Percentiles rank a stretch among this genome's conserved stretches.
Evolutionary conservation across 805 yeast genomes (phyloP).

Genomic region (Candida nitratophila): DNA sequence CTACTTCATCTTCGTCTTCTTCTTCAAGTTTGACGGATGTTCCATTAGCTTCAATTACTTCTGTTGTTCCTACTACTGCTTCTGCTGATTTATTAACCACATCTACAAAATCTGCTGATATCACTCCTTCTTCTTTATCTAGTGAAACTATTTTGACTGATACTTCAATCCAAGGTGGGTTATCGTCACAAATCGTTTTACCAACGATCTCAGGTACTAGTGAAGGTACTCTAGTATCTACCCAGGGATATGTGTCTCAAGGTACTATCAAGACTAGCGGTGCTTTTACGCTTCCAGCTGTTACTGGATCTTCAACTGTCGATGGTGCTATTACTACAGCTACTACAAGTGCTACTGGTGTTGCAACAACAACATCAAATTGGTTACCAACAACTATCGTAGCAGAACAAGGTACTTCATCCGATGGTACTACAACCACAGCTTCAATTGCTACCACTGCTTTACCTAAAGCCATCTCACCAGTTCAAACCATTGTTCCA

Average conservation of each 20-base stretch:
- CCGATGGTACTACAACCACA: slow-evolving; percentile 19
- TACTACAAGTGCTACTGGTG: background rate
- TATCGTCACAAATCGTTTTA: background rate
- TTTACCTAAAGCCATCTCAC: slow-evolving; percentile 75
- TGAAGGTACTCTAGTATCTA: too few species aligned
- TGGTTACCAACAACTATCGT: slow-evolving; percentile 41
- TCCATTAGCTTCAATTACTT: slow-evolving; percentile 2
- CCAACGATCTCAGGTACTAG: too few species aligned
- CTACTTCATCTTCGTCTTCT: slow-evolving; percentile 2
- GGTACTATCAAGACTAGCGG: background rate
- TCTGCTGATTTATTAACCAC: background rate
- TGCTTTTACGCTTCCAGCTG: background rate
- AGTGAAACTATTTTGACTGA: background rate
- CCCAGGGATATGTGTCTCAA: background rate
- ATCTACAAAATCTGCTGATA: background rate
- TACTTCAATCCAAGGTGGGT: slow-evolving; percentile 6
- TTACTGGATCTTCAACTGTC: background rate
- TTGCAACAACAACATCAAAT: slow-evolving; percentile 7
- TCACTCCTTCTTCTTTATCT: slow-evolving; percentile 1
- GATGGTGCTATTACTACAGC: background rate
- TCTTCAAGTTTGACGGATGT: slow-evolving; percentile 6
- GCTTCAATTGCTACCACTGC: slow-evolving; percentile 36
- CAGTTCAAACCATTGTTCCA: slow-evolving; percentile 37
- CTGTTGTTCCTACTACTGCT: background rate
- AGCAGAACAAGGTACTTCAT: slow-evolving; percentile 24